Evolutionary conservation across 169 alveolate genomes (phyloP).

Genomic region (Plasmodium gonderi): DNA sequence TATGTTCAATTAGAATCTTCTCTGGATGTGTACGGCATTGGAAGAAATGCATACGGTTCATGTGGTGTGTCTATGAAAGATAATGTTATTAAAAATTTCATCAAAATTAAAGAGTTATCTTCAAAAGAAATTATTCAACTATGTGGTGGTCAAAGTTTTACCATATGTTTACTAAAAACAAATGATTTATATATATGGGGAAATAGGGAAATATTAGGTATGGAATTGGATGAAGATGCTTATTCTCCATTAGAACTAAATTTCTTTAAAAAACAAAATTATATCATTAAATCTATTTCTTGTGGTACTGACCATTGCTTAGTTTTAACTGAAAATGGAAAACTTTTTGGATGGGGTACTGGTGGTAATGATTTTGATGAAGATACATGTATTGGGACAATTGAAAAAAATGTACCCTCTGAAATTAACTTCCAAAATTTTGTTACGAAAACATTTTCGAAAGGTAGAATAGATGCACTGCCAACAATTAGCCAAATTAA

Average conservation of each 20-base stretch:
- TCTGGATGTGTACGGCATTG: conserved; percentile 84
- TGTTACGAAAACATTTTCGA: conserved; percentile 1
- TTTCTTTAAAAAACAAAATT: conserved; percentile 24
- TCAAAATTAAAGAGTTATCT: conserved; percentile 76
- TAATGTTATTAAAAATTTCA: conserved; percentile 61
- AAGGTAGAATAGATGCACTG: conserved; percentile 2
- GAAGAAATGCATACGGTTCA: conserved; percentile 89
- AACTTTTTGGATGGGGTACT: conserved; percentile 69
- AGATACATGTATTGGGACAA: not conserved
- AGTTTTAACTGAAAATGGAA: conserved; percentile 51
- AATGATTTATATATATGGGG: conserved; percentile 89
- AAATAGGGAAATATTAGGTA: conserved; percentile 78
- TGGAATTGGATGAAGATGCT: conserved; percentile 66
- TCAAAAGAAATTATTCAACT: conserved; percentile 77
- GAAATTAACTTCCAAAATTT: conserved; percentile 30
- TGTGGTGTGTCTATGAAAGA: conserved; percentile 83
- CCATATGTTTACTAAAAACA: conserved; percentile 82
- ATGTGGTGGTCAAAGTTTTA: conserved; percentile 89
- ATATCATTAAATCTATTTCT: conserved; percentile 2
- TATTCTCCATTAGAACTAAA: conserved; percentile 26
- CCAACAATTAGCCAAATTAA: not conserved
- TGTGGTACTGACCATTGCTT: conserved; percentile 75
- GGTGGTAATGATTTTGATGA: conserved; percentile 66
- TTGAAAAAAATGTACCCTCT: conserved; percentile 37
- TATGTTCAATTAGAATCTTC: conserved; percentile 80